Evolutionary conservation across 1,139 yeast genomes (phyloP), one percentile per base, ranked within the genome.

Genomic region (Yamadazyma siamensis): DNA sequence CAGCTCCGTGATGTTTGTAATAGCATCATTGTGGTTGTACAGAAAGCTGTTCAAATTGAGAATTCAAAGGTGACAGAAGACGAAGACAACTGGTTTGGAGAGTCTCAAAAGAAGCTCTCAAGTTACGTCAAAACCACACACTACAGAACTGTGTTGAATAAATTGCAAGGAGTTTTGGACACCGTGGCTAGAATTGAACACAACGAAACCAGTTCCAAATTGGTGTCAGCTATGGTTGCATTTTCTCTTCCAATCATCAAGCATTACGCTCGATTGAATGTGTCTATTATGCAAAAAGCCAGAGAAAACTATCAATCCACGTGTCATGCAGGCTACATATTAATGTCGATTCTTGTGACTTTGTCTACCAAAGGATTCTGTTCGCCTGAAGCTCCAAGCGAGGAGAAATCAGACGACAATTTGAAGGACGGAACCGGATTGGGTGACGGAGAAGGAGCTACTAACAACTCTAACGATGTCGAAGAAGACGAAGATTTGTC

Each of bases 401-500:
- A 85, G 32, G 75, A 77, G 33, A 72, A 77, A 38, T 76, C 79
- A 13, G 70, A 66, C 39, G 77, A 77, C 28, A 78, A 83, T 46
- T 47, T 80, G 50, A 81, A 80, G 21, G 86, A 81, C 31, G 98
- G 98, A 31, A 86, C 96, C n/a, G 98, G 98, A 8, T 66, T 91
- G 23, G 99, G 98, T 28, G 97, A 91, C 53, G 98, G 97, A 14
- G 88, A 83, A 39, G 97, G 96, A 40, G 95, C 84, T 4, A 72
- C 77, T 21, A 56, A 56, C 36, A 80, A 81, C 47, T 77, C 94
- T 0, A 81, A 88, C 29, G 96, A 88, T 51, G 84, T 83, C 33
- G 95, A 83, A 39, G 95, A 89, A 31, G 96, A 91, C 45, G 97
- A 89, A 44, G 96, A 91, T 54, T 67, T 89, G 33, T 68, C 80